Base-by-base conservation (phyloP, 352 stramenopile genomes). In the Globisporangium acanthophoron region DNA sequence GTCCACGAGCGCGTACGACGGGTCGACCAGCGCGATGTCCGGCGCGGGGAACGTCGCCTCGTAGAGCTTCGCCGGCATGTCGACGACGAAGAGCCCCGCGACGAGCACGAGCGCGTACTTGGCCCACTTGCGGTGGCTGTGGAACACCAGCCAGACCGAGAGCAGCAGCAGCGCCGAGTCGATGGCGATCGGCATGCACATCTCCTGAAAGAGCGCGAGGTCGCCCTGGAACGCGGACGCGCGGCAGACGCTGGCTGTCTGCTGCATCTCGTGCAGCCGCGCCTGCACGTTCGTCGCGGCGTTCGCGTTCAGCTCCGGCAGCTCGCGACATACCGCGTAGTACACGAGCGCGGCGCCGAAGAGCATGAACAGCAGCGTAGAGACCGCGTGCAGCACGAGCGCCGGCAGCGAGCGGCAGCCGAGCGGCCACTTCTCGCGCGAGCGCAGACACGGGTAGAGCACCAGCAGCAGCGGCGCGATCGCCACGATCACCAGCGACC, bases 371-470 rank as follows among this genome's bases (percentile, higher is more conserved):
- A 60, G 53, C 40, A 90, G 55, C 55, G 89, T 80, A 21, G 54
- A 40, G 24, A 81, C n/a, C 60, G 74, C 78, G 49, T 54, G 69
- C 13, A 56, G 31, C 46, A 88, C 66, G 3, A 92, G 66, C 29
- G 76, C 65, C 40, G 69, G 70, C 20, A 90, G 51, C 16, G 80
- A 90, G 48, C 62, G 49, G 59, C 81, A 90, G 8, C 66, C 71
- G 35, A 94, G 69, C 45, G 84, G 84, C 81, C 84, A 94, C 52
- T 81, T 80, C 79, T 74, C 72, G 35, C 67, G 80, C 58, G 76
- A 64, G n/a, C 66, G 71, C 53, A 90, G 64, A 48, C 72, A 80
- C 50, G 80, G 78, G 12, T 70, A 77, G 21, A 71, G 59, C 21
- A 91, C 33, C 45, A 88, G 41, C 59, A 90, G 81, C 56, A 90